Evolutionary conservation across 306 rosid genomes (phyloP).

Genomic region (Cicer yamashitae): DNA sequence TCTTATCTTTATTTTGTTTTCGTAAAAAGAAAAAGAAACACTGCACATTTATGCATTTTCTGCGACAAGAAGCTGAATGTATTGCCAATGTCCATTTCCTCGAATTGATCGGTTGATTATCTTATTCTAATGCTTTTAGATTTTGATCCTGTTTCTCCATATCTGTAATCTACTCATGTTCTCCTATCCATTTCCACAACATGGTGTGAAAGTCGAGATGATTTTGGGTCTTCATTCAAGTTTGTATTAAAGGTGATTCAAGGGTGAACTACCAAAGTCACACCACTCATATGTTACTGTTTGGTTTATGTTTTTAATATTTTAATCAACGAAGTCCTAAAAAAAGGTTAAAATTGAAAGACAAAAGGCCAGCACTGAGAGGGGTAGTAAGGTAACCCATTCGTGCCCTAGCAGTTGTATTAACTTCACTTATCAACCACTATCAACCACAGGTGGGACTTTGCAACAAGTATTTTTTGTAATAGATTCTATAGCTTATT

Average conservation of each 20-base stretch:
- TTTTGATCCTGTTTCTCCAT: slow-evolving; percentile 38
- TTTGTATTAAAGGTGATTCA: slow-evolving; percentile 4
- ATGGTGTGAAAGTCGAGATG: slow-evolving; percentile 4
- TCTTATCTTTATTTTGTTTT: slow-evolving; percentile 32
- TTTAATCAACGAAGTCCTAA: background rate
- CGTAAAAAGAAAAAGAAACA: slow-evolving; percentile 20
- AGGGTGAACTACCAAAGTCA: background rate
- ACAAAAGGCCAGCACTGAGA: background rate
- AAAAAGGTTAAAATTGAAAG: background rate
- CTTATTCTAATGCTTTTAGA: slow-evolving; percentile 32
- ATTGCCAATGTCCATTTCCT: slow-evolving; percentile 42
- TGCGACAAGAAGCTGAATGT: slow-evolving; percentile 43
- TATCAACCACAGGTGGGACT: background rate
- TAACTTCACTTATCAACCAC: background rate
- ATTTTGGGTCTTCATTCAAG: background rate
- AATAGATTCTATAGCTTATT: background rate
- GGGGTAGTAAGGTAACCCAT: background rate
- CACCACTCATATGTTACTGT: background rate
- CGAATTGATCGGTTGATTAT: slow-evolving; percentile 39
- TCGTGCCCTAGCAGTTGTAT: background rate
- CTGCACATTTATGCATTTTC: slow-evolving; percentile 40
- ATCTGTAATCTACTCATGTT: slow-evolving; percentile 33
- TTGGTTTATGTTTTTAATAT: background rate
- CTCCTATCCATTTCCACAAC: slow-evolving; percentile 14
- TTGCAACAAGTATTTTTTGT: background rate